These are phyloP conservation scores for Lactifluus echinatus DNA, from an alignment of 768 basidiomycete species.

Conservation along the genomic window DNA sequence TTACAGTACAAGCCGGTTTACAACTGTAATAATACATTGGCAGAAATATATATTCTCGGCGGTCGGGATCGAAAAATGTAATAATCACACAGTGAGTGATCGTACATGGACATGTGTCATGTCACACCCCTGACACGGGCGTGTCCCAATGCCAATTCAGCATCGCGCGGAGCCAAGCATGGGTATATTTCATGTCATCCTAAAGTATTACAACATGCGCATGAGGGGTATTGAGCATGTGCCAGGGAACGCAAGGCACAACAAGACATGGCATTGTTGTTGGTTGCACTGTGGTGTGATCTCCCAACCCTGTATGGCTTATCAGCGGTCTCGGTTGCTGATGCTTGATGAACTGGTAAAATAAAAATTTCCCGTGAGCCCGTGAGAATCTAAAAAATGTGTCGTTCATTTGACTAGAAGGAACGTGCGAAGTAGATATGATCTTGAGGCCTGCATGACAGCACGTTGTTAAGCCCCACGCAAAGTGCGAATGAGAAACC, in stretches of 20 bases:
- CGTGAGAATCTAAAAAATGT: conserved; percentile 1
- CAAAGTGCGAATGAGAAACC: neutral
- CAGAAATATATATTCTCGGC: neutral
- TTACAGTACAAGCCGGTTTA: neutral
- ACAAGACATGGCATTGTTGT: neutral
- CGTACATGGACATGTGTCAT: conserved; percentile 12
- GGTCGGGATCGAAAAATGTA: conserved; percentile 6
- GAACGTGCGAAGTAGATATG: neutral
- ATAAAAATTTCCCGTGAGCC: neutral
- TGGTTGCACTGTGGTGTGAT: conserved; percentile 5
- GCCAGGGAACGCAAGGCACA: conserved; percentile 3
- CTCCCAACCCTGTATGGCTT: neutral
- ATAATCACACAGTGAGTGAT: conserved; percentile 8
- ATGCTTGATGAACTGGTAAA: neutral
- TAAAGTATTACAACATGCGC: neutral
- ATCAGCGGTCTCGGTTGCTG: no score
- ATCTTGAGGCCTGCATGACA: neutral
- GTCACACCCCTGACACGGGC: conserved; percentile 13
- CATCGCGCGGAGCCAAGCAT: neutral
- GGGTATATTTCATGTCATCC: conserved; percentile 6
- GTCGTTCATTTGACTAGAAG: conserved; percentile 10
- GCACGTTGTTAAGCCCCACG: neutral
- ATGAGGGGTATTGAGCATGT: neutral
- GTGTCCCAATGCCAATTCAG: conserved; percentile 8
- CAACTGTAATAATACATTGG: conserved; percentile 6